Conservation (phyloP, 108 stramenopile species). For the Cyclotella baltica region DNA sequence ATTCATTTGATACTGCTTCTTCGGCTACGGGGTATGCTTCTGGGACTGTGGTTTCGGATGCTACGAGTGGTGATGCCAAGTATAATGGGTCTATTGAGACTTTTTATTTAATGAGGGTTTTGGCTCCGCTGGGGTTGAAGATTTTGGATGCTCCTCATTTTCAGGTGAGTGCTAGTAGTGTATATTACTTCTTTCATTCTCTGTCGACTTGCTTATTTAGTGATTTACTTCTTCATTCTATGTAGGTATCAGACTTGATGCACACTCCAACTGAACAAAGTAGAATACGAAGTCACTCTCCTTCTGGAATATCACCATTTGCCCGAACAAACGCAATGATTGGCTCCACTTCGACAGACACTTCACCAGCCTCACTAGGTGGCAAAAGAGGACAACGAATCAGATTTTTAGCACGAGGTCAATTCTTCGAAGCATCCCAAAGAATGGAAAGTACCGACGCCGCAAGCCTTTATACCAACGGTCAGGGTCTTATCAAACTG, state of each 20-base stretch:
- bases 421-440: slow-evolving; percentile 84
- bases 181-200: neutral
- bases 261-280: slow-evolving; percentile 50
- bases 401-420: slow-evolving; percentile 72
- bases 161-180: slow-evolving; percentile 45
- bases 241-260: slow-evolving; percentile 64
- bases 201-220: neutral
- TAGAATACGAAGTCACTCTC: slow-evolving; percentile 13
- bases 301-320: slow-evolving; percentile 53
- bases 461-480: slow-evolving; percentile 65
- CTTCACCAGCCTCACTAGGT: slow-evolving; percentile 36
- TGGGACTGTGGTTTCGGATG: slow-evolving; percentile 24
- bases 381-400: slow-evolving; percentile 21
- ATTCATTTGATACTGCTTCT: slow-evolving; percentile 43
- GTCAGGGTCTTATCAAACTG: slow-evolving; percentile 81
- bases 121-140: slow-evolving; percentile 79
- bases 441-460: slow-evolving; percentile 68
- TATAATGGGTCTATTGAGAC: slow-evolving; percentile 25
- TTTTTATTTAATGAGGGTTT: slow-evolving; percentile 80
- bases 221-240: slow-evolving; percentile 1
- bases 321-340: slow-evolving; percentile 62
- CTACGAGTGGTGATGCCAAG: slow-evolving; percentile 10
- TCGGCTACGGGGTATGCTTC: slow-evolving; percentile 23
- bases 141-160: slow-evolving; percentile 89
- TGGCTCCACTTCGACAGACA: slow-evolving; percentile 48